phyloP scores from a whole-genome alignment of 257 asterid species.

The Fraxinus americana region DNA sequence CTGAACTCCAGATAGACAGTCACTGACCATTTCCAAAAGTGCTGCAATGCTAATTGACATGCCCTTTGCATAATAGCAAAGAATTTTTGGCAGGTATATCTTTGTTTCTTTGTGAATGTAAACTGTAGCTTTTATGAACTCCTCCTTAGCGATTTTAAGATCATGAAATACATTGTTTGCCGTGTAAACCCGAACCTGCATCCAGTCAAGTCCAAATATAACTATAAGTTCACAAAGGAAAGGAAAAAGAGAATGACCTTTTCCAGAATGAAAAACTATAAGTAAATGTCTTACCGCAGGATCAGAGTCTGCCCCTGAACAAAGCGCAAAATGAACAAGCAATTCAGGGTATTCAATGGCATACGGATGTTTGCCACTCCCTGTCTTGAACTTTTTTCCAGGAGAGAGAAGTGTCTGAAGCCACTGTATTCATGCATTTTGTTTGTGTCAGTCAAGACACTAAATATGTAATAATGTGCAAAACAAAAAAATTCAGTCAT shows the following conservation, averaged over 20 bases:
- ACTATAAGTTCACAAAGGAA: neutral
- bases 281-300: slow-evolving; percentile 61
- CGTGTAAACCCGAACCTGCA: slow-evolving; percentile 72
- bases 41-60: slow-evolving; percentile 62
- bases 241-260: neutral
- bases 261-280: neutral
- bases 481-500: neutral
- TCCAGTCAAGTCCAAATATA: slow-evolving; percentile 5
- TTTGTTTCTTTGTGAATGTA: slow-evolving; percentile 62
- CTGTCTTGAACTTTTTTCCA: slow-evolving; percentile 63
- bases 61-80: slow-evolving; percentile 69
- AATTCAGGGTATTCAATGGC: slow-evolving; percentile 89
- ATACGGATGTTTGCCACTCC: slow-evolving; percentile 51
- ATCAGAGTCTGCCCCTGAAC: slow-evolving; percentile 77
- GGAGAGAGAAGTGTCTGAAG: slow-evolving; percentile 74
- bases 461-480: neutral
- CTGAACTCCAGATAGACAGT: slow-evolving; percentile 52
- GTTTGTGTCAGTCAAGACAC: slow-evolving; percentile 16
- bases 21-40: slow-evolving; percentile 55
- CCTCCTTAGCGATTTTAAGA: slow-evolving; percentile 73
- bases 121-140: slow-evolving; percentile 62
- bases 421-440: slow-evolving; percentile 60
- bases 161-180: slow-evolving; percentile 66
- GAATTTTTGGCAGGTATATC: slow-evolving; percentile 69
- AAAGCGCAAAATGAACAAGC: slow-evolving; percentile 85